Conservation (phyloP, 2,329 filamentous ascomycete species). For the Teratosphaeria pseudoeucalypti region DNA sequence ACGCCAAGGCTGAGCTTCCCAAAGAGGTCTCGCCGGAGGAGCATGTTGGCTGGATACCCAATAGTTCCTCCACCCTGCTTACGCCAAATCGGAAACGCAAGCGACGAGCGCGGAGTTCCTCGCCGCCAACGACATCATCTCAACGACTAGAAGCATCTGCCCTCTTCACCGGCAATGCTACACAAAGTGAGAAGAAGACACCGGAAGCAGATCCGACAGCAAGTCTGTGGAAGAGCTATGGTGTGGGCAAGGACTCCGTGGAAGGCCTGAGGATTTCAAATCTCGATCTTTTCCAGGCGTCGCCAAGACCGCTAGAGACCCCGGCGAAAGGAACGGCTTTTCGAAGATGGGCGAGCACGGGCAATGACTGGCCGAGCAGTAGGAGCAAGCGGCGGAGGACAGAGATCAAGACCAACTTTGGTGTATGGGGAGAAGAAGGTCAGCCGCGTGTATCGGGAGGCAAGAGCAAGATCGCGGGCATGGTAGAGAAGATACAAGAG, state of each 20-base stretch:
- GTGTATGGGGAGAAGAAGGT: slow-evolving; percentile 28
- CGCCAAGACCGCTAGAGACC: slow-evolving; percentile 34
- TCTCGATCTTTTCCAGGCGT: slow-evolving; percentile 36
- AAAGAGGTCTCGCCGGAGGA: slow-evolving; percentile 48
- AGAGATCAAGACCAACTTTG: slow-evolving; percentile 20
- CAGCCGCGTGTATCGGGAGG: slow-evolving; percentile 6
- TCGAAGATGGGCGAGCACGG: slow-evolving; percentile 41
- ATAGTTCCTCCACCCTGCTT: slow-evolving; percentile 32
- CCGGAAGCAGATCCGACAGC: slow-evolving; percentile 36
- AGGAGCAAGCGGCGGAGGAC: slow-evolving; percentile 31
- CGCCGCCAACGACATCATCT: slow-evolving; percentile 29
- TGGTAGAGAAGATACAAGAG: slow-evolving; percentile 37
- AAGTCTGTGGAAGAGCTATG: slow-evolving; percentile 38
- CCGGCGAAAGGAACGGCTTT: slow-evolving; percentile 38
- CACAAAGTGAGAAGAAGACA: slow-evolving; percentile 24
- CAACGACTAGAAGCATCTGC: slow-evolving; percentile 27
- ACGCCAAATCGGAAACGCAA: slow-evolving; percentile 35
- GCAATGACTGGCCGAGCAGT: slow-evolving; percentile 36
- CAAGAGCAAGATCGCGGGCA: slow-evolving; percentile 24
- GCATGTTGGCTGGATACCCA: slow-evolving; percentile 48
- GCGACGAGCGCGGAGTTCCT: slow-evolving; percentile 38
- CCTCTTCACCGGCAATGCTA: slow-evolving; percentile 13
- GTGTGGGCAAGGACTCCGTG: slow-evolving; percentile 25
- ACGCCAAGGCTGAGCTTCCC: slow-evolving; percentile 34
- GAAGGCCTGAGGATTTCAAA: slow-evolving; percentile 30